These are phyloP conservation scores for Peronospora farinosa DNA, from an alignment of 352 stramenopile genomes.

Conservation along the genomic window DNA sequence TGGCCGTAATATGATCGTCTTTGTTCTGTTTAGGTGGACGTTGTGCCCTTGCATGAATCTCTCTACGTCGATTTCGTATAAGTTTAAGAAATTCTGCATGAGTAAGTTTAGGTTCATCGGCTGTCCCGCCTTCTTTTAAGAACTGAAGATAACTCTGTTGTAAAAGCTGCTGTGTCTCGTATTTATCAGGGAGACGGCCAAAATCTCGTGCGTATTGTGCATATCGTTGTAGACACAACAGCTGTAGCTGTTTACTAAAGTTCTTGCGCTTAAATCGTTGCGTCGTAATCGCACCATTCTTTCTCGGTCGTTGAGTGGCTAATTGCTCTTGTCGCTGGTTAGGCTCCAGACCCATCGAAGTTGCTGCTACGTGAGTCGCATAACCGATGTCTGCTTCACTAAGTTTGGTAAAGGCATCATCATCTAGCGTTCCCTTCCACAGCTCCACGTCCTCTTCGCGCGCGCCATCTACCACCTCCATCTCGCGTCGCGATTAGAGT, in stretches of 20 bases:
- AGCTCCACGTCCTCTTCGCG: constrained; percentile 41
- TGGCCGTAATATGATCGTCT: constrained; percentile 4
- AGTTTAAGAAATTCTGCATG: constrained; percentile 62
- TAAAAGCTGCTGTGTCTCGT: constrained; percentile 44
- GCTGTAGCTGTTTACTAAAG: constrained; percentile 62
- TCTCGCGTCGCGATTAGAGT: background rate
- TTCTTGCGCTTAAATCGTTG: constrained; percentile 57
- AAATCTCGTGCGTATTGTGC: constrained; percentile 33
- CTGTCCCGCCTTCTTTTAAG: constrained; percentile 38
- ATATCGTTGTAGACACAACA: constrained; percentile 55
- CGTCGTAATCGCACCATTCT: background rate
- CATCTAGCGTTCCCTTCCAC: constrained; percentile 43
- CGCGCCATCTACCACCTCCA: constrained; percentile 8
- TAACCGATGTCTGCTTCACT: constrained; percentile 33
- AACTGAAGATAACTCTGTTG: constrained; percentile 53
- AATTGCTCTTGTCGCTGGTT: constrained; percentile 12
- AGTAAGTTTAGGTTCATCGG: constrained; percentile 43
- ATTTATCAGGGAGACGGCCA: constrained; percentile 37
- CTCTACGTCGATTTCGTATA: constrained; percentile 56
- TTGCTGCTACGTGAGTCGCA: constrained; percentile 1
- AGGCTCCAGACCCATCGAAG: constrained; percentile 11
- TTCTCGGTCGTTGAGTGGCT: constrained; percentile 1
- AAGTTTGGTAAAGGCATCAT: constrained; percentile 41
- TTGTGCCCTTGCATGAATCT: constrained; percentile 43
- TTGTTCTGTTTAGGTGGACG: constrained; percentile 15